Base-by-base conservation (phyloP, 2,329 filamentous ascomycete species). In the Talaromyces sp. region DNA sequence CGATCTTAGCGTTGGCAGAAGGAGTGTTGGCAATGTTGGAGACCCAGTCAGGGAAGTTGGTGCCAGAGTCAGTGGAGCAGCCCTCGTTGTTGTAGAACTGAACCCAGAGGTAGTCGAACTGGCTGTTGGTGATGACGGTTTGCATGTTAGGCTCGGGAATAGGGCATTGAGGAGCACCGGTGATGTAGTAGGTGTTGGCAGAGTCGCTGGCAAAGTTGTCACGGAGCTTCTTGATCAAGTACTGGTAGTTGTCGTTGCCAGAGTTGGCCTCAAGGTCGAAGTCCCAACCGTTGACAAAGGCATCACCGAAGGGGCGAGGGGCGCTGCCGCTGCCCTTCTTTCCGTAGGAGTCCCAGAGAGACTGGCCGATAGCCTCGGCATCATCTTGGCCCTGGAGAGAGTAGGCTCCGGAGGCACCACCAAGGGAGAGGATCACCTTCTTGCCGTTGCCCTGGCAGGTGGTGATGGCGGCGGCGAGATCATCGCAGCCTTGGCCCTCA, bases 61-160 rank as follows among this genome's bases (percentile, higher is more conserved):
- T 82, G 3, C 65, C 61, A 14, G 62, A 64, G 29, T 62, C 70
- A 21, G 82, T 81, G 60, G 80, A 82, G 72, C 83, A 85, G 3
- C 65, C 54, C 11, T 69, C 64, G 1, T 79, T 83, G 73, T 84
- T 84, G 72, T 84, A 85, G 70, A 82, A 84, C 62, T 84, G 82
- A 38, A 82, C 74, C 71, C 80, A 84, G 63, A 84, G 65, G 65
- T 81, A 83, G 67, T 84, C 82, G 65, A 84, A 82, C 10, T 63
- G 62, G 9, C 79, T 72, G 35, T 72, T 72, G 17, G 61, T 52
- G 58, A 84, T 81, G 8, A 79, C 77, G 41, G 74, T 57, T n/a
- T 70, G 68, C 26, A 84, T 74, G 57, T 80, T 77, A 24, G 65
- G 64, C 64, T 84, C 82, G 2, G 81, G 80, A 24, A 79, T 67